Conservation (phyloP, 352 stramenopile genomes). For the Thalassiosira gravida region DNA sequence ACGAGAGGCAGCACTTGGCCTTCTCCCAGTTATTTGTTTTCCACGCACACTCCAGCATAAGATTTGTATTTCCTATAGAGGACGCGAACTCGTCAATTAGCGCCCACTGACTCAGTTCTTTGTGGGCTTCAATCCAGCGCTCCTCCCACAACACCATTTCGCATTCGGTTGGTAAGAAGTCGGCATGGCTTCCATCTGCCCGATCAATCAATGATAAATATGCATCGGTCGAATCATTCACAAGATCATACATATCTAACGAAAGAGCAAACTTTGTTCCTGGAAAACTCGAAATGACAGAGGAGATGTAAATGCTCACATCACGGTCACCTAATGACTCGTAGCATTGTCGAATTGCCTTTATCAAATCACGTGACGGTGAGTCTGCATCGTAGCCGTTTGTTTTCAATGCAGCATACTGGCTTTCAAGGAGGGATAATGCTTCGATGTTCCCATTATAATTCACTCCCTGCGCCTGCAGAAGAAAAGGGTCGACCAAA, state of each 20-base stretch:
- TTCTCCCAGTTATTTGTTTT: conserved; percentile 84
- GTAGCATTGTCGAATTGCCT: conserved; percentile 69
- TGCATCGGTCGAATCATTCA: conserved; percentile 70
- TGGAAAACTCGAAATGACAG: conserved; percentile 55
- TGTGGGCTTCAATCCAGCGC: conserved; percentile 80
- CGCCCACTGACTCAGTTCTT: conserved; percentile 79
- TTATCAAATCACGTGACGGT: conserved; percentile 37
- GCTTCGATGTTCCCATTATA: conserved; percentile 82
- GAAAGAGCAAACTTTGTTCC: conserved; percentile 73
- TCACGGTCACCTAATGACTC: conserved; percentile 69
- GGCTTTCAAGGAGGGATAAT: conserved; percentile 73
- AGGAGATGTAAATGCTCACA: conserved; percentile 61
- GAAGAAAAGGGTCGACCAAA: conserved; percentile 70
- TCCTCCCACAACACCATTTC: conserved; percentile 84
- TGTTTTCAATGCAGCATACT: conserved; percentile 54
- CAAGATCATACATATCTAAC: conserved; percentile 77
- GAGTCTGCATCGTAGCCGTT: conserved; percentile 38
- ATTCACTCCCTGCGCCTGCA: conserved; percentile 69
- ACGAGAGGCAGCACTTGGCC: conserved; percentile 64
- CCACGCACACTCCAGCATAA: conserved; percentile 84
- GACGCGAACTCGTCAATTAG: conserved; percentile 80
- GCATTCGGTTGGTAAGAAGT: conserved; percentile 59
- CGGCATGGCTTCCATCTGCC: conserved; percentile 42
- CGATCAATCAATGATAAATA: conserved; percentile 76
- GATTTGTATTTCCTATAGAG: conserved; percentile 43